Evolutionary conservation across 352 stramenopile genomes (phyloP).

Genomic region (Pythium dissotocum): DNA sequence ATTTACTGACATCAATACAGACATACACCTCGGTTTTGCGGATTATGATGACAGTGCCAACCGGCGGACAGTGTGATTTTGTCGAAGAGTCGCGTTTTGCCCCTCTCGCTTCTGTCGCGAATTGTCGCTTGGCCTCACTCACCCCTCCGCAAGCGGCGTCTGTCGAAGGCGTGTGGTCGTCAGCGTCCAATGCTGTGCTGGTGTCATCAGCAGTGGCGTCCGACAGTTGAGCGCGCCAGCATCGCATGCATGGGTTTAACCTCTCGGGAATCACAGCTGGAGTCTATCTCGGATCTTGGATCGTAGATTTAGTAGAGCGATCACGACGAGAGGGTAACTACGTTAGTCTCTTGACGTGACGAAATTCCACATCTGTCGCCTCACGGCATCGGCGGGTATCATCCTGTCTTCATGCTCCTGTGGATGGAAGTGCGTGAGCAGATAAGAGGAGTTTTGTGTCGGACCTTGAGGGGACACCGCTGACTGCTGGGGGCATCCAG

Average conservation of each 20-base stretch:
- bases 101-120: conserved; percentile 5
- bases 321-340: too few species aligned
- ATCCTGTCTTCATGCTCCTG: background rate
- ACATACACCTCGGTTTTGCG: background rate
- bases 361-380: background rate
- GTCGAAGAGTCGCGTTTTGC: conserved; percentile 11
- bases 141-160: background rate
- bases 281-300: too few species aligned
- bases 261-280: too few species aligned
- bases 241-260: background rate
- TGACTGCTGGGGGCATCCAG: background rate
- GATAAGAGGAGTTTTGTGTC: background rate
- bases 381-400: background rate
- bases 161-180: background rate
- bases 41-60: background rate
- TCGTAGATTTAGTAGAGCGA: too few species aligned
- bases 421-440: background rate
- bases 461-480: background rate
- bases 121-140: background rate
- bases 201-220: background rate
- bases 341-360: background rate
- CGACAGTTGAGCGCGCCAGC: background rate
- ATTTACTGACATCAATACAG: background rate
- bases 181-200: background rate
- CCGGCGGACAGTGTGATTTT: conserved; percentile 11